Conservation (phyloP, 768 basidiomycete species). For the Gloeopeniophorella convolvens region DNA sequence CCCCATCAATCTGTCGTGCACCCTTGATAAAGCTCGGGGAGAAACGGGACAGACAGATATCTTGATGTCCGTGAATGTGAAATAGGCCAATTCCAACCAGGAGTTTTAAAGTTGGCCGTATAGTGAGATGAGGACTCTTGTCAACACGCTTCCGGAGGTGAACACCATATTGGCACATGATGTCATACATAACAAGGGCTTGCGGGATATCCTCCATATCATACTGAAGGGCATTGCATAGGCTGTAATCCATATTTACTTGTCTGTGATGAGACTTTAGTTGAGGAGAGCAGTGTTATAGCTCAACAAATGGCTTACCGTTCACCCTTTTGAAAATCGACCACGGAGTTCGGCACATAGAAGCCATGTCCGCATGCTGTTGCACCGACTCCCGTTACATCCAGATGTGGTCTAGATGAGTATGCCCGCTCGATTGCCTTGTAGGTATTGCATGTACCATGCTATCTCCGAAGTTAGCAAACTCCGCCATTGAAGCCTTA, state of each 20-base stretch:
- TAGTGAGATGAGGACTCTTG: too few relatives aligned
- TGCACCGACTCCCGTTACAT: background rate
- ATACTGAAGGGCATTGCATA: slow-evolving; percentile 22
- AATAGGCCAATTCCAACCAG: slow-evolving; percentile 4
- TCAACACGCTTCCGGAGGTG: background rate
- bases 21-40: slow-evolving; percentile 1
- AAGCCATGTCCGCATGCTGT: too few relatives aligned
- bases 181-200: slow-evolving; percentile 2
- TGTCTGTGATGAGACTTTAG: background rate
- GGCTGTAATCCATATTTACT: slow-evolving; percentile 24
- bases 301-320: background rate
- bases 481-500: too few relatives aligned
- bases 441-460: too few relatives aligned
- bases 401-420: background rate
- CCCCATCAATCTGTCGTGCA: slow-evolving; percentile 1
- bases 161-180: slow-evolving; percentile 17
- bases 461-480: too few relatives aligned
- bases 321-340: background rate
- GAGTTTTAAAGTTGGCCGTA: too few relatives aligned
- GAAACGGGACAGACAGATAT: slow-evolving; percentile 1
- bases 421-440: too few relatives aligned
- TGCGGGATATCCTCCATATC: background rate
- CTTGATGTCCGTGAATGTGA: slow-evolving; percentile 6
- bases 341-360: background rate
- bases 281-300: background rate